Evolutionary conservation across 139 green algal genomes (phyloP).

Genomic region (Chlamydomonas sp.): DNA sequence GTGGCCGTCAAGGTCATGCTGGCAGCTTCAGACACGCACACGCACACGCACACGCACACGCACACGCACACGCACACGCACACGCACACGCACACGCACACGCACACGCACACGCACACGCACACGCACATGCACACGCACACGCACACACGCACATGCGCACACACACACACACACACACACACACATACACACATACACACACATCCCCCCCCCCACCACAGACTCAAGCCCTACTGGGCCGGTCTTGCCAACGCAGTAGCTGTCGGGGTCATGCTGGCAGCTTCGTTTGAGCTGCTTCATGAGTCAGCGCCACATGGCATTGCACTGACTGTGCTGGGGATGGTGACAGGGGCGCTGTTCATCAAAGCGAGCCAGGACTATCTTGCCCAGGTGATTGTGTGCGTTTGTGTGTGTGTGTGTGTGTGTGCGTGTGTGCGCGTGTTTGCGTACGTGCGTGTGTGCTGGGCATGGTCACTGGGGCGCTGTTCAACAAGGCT

Average conservation of each 20-base stretch:
- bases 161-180: constrained; percentile 51
- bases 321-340: constrained; percentile 45
- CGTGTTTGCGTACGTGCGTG: no score
- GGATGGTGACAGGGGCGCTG: constrained; percentile 64
- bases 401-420: no score
- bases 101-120: no score
- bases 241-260: constrained; percentile 81
- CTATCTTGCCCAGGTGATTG: constrained; percentile 13
- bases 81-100: no score
- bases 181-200: no score
- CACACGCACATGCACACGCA: constrained; percentile 24
- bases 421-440: no score
- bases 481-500: no score
- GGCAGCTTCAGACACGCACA: constrained; percentile 49
- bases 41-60: no score
- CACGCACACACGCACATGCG: constrained; percentile 40
- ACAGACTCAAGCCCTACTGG: constrained; percentile 32
- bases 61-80: background rate
- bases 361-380: constrained; percentile 58
- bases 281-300: constrained; percentile 89
- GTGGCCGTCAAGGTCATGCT: constrained; percentile 96
- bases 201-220: constrained; percentile 37
- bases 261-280: constrained; percentile 95
- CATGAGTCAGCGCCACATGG: constrained; percentile 77
- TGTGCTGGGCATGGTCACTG: no score